Evolutionary conservation across 192 early-diverging fungal genomes (phyloP).

Genomic region (Coemansia sp.): DNA sequence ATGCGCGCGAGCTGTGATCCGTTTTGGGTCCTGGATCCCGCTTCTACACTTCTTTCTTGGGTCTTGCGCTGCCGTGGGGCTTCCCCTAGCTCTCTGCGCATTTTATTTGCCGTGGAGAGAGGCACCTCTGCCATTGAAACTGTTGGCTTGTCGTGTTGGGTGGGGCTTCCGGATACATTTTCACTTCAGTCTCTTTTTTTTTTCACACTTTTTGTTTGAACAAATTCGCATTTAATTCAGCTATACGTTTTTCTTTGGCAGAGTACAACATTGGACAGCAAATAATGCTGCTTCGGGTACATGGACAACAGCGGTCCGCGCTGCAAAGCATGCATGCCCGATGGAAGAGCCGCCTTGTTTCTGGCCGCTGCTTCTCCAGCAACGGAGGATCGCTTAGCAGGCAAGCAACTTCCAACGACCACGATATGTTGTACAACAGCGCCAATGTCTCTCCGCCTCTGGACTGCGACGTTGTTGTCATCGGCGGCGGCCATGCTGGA

Average conservation of each 20-base stretch:
- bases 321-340: background rate
- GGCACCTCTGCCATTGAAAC: background rate
- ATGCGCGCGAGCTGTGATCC: background rate
- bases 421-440: constrained; percentile 1
- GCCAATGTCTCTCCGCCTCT: background rate
- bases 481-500: constrained; percentile 83
- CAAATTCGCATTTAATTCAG: too few relatives aligned
- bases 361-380: background rate
- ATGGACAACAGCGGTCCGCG: background rate
- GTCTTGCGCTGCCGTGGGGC: background rate
- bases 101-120: too few relatives aligned
- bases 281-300: background rate
- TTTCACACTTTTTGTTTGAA: background rate
- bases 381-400: background rate
- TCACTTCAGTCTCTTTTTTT: background rate
- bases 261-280: background rate
- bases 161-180: background rate
- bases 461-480: constrained; percentile 71
- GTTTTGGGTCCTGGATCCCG: background rate
- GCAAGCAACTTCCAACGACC: background rate
- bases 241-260: background rate
- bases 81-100: background rate
- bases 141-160: background rate
- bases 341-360: background rate
- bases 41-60: background rate